These are phyloP conservation scores for Cercospora sesami DNA, from an alignment of 2,329 filamentous ascomycete genomes.

Conservation along the genomic window DNA sequence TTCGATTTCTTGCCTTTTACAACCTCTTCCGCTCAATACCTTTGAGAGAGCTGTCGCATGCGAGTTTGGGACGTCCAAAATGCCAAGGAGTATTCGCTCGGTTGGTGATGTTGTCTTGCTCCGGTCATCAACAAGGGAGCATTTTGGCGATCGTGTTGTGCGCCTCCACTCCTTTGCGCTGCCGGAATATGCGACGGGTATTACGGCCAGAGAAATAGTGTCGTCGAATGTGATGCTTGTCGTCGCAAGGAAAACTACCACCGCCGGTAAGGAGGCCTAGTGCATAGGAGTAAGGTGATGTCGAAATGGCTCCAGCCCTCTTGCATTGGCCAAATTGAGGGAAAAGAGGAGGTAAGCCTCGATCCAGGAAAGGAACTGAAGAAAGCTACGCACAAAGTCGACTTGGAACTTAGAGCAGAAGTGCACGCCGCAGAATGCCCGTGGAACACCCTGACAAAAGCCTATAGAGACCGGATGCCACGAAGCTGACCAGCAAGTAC, in stretches of 20 bases:
- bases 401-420: not conserved
- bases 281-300: not conserved
- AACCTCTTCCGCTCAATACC: not conserved
- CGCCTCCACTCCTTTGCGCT: not conserved
- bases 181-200: not conserved
- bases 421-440: not conserved
- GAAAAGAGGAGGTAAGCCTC: not conserved
- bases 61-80: not conserved
- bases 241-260: not conserved
- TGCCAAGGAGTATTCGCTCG: not conserved
- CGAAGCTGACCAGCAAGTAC: not conserved
- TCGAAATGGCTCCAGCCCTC: not conserved
- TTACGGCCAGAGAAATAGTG: not conserved
- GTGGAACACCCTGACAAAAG: not conserved
- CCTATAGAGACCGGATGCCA: not conserved
- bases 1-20: not conserved
- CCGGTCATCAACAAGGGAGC: not conserved
- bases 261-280: not conserved
- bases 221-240: not conserved
- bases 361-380: not conserved
- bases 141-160: not conserved
- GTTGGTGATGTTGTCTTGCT: not conserved
- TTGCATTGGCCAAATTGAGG: not conserved
- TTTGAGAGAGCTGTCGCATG: not conserved
- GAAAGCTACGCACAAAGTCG: not conserved